phyloP scores from a whole-genome alignment of 352 stramenopile genomes.

The Globisporangium perplexum region DNA sequence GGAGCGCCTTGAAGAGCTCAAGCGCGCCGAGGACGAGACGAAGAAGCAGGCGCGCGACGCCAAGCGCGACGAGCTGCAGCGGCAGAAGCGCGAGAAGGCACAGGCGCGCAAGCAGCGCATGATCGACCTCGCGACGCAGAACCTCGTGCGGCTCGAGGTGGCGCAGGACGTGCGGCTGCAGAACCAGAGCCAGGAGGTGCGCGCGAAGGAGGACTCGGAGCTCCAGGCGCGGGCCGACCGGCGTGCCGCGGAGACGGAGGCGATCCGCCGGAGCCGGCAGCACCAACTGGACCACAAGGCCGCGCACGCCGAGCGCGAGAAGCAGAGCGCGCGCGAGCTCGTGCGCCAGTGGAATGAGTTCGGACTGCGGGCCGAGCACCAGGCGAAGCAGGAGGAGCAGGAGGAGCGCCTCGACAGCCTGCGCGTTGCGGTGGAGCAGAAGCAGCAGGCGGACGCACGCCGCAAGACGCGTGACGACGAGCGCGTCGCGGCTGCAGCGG shows the following conservation, averaged over 20 bases:
- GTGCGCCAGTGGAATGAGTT: constrained; percentile 68
- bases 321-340: constrained; percentile 34
- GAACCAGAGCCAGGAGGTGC: constrained; percentile 67
- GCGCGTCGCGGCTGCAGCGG: constrained; percentile 23
- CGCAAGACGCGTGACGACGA: constrained; percentile 42
- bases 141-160: constrained; percentile 62
- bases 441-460: constrained; percentile 69
- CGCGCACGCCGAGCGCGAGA: constrained; percentile 24
- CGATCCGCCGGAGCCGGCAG: constrained; percentile 50
- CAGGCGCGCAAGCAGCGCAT: constrained; percentile 75
- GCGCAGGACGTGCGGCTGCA: constrained; percentile 54
- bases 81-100: constrained; percentile 46
- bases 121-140: constrained; percentile 76
- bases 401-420: constrained; percentile 54
- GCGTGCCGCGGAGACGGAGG: constrained; percentile 55
- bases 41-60: constrained; percentile 65
- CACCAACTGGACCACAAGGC: constrained; percentile 57
- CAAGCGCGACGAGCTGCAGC: constrained; percentile 56
- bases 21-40: constrained; percentile 60
- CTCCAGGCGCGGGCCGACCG: constrained; percentile 50
- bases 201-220: constrained; percentile 61
- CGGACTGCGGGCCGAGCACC: constrained; percentile 47
- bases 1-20: constrained; percentile 56
- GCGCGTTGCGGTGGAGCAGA: constrained; percentile 57
- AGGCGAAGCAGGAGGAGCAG: constrained; percentile 55